Evolutionary conservation across 2,329 filamentous ascomycete species (phyloP), one percentile per base, ranked within the genome.

Genomic region (Colletotrichum tamarilloi): DNA sequence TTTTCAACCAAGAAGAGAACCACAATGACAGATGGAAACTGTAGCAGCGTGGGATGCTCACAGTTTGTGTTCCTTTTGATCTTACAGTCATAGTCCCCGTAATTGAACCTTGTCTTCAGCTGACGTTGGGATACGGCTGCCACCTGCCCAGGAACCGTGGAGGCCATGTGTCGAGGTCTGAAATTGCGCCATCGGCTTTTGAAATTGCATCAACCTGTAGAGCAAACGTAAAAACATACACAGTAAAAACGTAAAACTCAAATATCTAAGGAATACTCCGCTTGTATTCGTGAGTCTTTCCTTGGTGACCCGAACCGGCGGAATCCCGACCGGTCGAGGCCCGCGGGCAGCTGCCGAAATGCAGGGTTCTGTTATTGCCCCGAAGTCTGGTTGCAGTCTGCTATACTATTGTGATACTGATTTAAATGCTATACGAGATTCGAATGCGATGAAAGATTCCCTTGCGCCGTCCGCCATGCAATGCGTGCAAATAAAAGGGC

Each of bases 121-220:
- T 53, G 26, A 67, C 12, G 22, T 30, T 42, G 26, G 63, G 56
- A 49, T 67, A 19, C 65, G 46, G 68, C 56, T 35, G 56, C 35
- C 14, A 32, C 14, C 22, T 8, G 16, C 12, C 55, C 22, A 22
- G 53, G 32, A 67, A n/a, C 30, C 42, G 8, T 49, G 42, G 42
- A 49, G 42, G 42, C 19, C 3, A 26, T 52, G 30, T n/a, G 42
- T 63, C 24, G 55, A 30, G 4, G 26, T 24, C 12, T 24, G 28
- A 24, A 55, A 63, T 63, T 68, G 65, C 69, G 69, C 69, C 65
- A 63, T 72, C 66, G 69, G 69, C 38, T 46, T 63, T 55, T 62
- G 19, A 52, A 62, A 71, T 71, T 71, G 68, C 68, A 71, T 62
- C 68, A 71, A 49, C 32, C 42, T 49, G 42, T 35, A 19, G 12